Percentiles rank a stretch among this genome's conserved stretches.
These are phyloP conservation scores for Phaeosphaeria sp. DNA, from an alignment of 2,329 filamentous ascomycete genomes.

Conservation along the genomic window DNA sequence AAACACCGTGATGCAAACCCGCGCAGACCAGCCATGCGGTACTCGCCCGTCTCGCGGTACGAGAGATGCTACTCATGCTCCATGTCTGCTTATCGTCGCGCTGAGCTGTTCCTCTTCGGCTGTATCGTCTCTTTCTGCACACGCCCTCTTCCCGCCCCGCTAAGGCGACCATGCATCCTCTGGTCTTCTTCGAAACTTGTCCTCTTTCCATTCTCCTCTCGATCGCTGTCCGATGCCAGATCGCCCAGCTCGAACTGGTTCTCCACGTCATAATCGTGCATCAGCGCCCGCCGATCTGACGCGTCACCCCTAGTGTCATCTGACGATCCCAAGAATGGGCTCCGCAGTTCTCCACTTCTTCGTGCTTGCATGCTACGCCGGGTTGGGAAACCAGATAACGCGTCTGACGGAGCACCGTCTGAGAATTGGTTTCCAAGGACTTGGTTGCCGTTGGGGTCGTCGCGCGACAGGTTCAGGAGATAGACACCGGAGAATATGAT, in stretches of 20 bases:
- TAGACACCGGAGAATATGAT: conserved; percentile 96
- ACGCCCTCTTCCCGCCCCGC: conserved; percentile 34
- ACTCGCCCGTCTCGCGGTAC: conserved; percentile 1
- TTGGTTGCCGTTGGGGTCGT: conserved; percentile 81
- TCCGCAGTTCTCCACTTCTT: conserved; percentile 59
- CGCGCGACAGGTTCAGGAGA: conserved; percentile 91
- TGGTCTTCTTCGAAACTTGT: conserved; percentile 43
- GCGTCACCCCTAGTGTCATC: conserved; percentile 8
- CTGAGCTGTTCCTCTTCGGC: conserved; percentile 27
- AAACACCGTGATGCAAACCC: conserved; percentile 20
- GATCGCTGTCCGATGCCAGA: conserved; percentile 71
- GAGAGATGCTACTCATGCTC: neutral
- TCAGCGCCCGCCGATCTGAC: conserved; percentile 79
- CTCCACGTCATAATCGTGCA: conserved; percentile 89
- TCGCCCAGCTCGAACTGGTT: conserved; percentile 75
- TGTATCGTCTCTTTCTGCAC: conserved; percentile 40
- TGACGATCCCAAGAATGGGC: conserved; percentile 13
- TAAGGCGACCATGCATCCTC: conserved; percentile 25
- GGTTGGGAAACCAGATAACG: conserved; percentile 86
- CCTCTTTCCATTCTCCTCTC: conserved; percentile 42
- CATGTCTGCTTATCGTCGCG: conserved; percentile 14
- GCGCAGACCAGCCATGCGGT: conserved; percentile 15
- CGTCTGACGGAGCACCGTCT: conserved; percentile 89
- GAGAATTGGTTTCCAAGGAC: conserved; percentile 61
- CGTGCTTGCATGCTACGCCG: conserved; percentile 91